Conservation (phyloP, 805 yeast genomes). For the Metschnikowia amazonensis region DNA sequence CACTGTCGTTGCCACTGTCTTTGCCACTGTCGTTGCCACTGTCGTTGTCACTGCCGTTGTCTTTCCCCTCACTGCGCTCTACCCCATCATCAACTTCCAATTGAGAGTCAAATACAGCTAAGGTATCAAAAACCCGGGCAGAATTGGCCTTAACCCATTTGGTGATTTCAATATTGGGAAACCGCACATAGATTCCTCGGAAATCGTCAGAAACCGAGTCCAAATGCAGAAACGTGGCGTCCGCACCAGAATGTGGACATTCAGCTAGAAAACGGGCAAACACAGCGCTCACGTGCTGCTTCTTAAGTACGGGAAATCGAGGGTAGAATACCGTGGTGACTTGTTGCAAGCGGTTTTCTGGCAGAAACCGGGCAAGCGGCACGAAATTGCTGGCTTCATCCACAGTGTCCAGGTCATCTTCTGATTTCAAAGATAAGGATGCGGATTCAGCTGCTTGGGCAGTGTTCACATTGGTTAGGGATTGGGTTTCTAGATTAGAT, state of each 20-base stretch:
- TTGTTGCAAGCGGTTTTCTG: constrained; percentile 35
- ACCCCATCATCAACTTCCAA: not conserved
- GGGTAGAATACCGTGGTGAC: constrained; percentile 29
- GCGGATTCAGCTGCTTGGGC: not conserved
- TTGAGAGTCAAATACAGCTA: constrained; percentile 12
- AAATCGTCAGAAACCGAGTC: constrained; percentile 25
- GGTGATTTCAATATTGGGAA: constrained; percentile 18
- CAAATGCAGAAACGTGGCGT: constrained; percentile 34
- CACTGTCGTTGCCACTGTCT: too few relatives aligned
- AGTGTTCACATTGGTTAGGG: too few relatives aligned
- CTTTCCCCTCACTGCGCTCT: too few relatives aligned
- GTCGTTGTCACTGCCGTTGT: too few relatives aligned
- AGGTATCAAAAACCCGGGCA: constrained; percentile 1
- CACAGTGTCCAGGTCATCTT: constrained; percentile 12
- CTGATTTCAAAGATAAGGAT: not conserved
- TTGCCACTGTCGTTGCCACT: too few relatives aligned
- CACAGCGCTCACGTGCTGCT: constrained; percentile 30
- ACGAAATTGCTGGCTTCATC: constrained; percentile 21
- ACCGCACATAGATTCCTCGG: constrained; percentile 35
- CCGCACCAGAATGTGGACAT: constrained; percentile 5
- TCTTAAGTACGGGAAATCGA: constrained; percentile 31
- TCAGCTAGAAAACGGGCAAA: constrained; percentile 20
- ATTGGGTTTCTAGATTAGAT: not conserved
- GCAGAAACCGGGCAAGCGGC: constrained; percentile 28
- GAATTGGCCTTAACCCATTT: constrained; percentile 14